Evolutionary conservation across 1,139 yeast genomes (phyloP), one percentile per base, ranked within the genome.

Genomic region (Saccharomyces hybrid): DNA sequence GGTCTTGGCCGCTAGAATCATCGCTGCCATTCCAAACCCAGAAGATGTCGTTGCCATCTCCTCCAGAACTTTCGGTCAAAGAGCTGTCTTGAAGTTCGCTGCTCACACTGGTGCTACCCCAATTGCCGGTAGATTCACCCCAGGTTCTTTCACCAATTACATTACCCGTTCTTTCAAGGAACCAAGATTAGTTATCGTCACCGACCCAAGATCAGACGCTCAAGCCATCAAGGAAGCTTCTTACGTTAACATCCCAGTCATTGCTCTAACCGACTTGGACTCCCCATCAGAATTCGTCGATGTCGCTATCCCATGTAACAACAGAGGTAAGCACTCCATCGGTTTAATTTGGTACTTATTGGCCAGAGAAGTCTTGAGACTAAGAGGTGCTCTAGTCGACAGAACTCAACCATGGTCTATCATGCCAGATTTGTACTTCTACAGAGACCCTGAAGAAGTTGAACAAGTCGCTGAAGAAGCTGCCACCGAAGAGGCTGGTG

Each of bases 381-480:
- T 93, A 78, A 88, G 97, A 83, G 99, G 99, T 76, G 86, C 91
- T 75, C 81, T 93, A 72, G 91, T 96, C 76, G 89, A 88, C 89
- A 91, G 99, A 85, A 77, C 88, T 70, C 88, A 95, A 78, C 88
- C 87, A 77, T 93, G 99, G 99, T 81, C 95, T 71, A 95, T 93
- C 77, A 95, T 93, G 99, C 98, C 98, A 80, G 99, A 93, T 83
- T 86, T 91, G 80, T 93, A 91, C 90, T 93, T 93, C 91, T 93
- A 93, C 98, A 93, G 99, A 86, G 97, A 93, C 82, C 99, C 99
- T 75, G 99, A 93, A 83, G 99, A 93, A 81, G 87, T 87, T 78
- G 96, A 89, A 81, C 80, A 84, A 74, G 79, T 84, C 68, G 83
- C 82, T 71, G 91, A 84, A 71, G 82, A 79, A 68, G 79, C 73